Conservation (phyloP, 1,284 basidiomycete species). For the Schizophyllum commune region DNA sequence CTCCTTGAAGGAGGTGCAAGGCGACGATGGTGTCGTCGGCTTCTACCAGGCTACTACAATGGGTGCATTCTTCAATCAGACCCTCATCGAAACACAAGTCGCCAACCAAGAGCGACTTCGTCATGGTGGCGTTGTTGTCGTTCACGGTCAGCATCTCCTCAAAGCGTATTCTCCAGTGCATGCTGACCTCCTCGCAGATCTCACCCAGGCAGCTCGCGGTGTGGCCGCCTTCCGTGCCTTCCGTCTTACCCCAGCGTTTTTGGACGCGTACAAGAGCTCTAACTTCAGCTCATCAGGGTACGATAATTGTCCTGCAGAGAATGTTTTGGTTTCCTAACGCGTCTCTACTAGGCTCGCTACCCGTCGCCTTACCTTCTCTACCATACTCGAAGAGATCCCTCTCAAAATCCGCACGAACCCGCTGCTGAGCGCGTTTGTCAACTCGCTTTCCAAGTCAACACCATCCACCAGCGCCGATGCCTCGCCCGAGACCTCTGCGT, state of each 20-base stretch:
- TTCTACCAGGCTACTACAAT: conserved; percentile 91
- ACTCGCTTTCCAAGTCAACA: conserved; percentile 49
- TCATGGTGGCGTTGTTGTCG: conserved; percentile 83
- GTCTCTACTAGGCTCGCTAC: conserved; percentile 60
- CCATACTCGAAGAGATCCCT: conserved; percentile 87
- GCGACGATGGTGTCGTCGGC: conserved; percentile 92
- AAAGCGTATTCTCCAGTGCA: background rate
- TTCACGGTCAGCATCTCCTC: conserved; percentile 62
- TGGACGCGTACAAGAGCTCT: conserved; percentile 79
- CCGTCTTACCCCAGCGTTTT: conserved; percentile 76
- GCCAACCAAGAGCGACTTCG: conserved; percentile 74
- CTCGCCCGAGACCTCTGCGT: conserved; percentile 30
- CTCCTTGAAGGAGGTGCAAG: conserved; percentile 85
- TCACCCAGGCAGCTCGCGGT: conserved; percentile 73
- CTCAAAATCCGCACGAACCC: conserved; percentile 85
- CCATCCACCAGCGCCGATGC: conserved; percentile 26
- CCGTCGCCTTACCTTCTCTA: conserved; percentile 84
- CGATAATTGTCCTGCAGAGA: conserved; percentile 10
- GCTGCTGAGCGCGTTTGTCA: conserved; percentile 80
- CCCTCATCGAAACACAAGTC: conserved; percentile 84
- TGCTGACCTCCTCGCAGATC: conserved; percentile 38
- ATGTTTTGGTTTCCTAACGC: conserved; percentile 14
- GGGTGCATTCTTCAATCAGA: conserved; percentile 89
- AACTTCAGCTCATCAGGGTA: conserved; percentile 87
- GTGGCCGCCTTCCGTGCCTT: conserved; percentile 91